A percentile compares a stretch with the other conserved stretches of the same genome.
Conservation (phyloP, 2,329 filamentous ascomycete species). For the Fusarium lyarnte region DNA sequence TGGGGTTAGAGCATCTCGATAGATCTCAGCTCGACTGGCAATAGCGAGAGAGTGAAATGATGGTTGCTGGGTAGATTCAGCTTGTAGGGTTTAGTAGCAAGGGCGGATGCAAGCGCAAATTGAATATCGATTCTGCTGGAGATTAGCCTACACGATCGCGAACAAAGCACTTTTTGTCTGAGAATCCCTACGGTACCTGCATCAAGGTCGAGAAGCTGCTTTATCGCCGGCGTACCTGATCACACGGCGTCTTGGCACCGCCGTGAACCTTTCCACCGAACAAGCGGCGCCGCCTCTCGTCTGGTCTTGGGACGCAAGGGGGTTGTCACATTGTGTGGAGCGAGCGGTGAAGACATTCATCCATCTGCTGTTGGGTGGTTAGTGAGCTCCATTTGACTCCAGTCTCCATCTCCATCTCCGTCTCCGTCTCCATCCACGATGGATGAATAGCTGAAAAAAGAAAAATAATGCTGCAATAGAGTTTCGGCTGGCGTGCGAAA, state of each 20-base stretch:
- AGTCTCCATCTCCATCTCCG: not conserved
- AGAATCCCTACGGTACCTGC: slow-evolving; percentile 7
- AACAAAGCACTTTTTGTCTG: slow-evolving; percentile 20
- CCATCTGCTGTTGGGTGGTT: slow-evolving; percentile 7
- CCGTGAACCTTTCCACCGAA: slow-evolving; percentile 10
- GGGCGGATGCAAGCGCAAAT: slow-evolving; percentile 2
- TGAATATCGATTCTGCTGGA: slow-evolving; percentile 16
- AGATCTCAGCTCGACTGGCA: slow-evolving; percentile 22
- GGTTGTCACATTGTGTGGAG: slow-evolving; percentile 18
- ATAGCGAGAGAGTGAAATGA: slow-evolving; percentile 8
- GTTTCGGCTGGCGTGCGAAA: slow-evolving; percentile 29
- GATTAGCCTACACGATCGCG: not conserved
- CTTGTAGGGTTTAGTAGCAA: slow-evolving; percentile 1
- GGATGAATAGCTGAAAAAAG: not conserved
- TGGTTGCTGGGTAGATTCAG: not conserved
- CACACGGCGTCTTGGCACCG: slow-evolving; percentile 8
- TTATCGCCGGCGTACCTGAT: slow-evolving; percentile 11
- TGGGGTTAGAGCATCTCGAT: slow-evolving; percentile 20
- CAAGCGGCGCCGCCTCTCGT: slow-evolving; percentile 21
- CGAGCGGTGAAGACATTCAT: slow-evolving; percentile 30
- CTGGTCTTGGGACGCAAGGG: slow-evolving; percentile 28
- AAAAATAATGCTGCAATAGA: slow-evolving; percentile 2
- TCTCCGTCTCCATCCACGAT: not conserved
- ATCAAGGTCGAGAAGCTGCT: not conserved
- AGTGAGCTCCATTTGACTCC: not conserved